Base-by-base conservation (phyloP, 805 yeast species). In the Saccharomycopsis schoenii region DNA sequence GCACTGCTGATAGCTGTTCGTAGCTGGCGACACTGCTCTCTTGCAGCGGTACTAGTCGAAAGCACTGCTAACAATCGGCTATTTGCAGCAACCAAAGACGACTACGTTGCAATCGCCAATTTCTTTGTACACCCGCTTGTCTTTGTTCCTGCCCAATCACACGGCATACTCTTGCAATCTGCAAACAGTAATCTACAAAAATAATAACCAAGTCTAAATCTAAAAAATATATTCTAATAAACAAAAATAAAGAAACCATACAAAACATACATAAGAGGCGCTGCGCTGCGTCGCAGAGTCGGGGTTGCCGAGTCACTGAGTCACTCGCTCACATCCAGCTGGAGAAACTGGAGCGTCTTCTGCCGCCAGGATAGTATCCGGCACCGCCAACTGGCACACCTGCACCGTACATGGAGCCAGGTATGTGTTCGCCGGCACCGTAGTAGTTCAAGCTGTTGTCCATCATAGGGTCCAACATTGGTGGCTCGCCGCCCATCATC, bases 391-490 rank as follows among this genome's bases (percentile, higher is more conserved):
- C 52, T 9, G 36, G 34, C 15, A 47, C 25, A 24, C 15, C 52
- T 19, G 52, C 15, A 24, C 52, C 52, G 34, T 47, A 47, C 52
- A 47, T 21, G 52, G 52, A 47, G n/a, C 52, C 52, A 21, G 52
- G 52, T 2, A 47, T 24, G 2, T 5, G 34, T 21, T 47, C 52
- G 2, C 29, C 52, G 21, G 34, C 52, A 8, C 52, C 52, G 12
- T 47, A 47, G n/a, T 47, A 47, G 34, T 47, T 47, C 52, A 47
- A 47, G n/a, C 34, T 47, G 52, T 47, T 47, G 34, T 47, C 52
- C 52, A 47, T 47, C 34, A 47, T 21, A n/a, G 52, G 52, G 21
- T 47, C 52, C 52, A 47, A 47, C 52, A 47, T 47, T 47, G 52
- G 52, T 21, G 24, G 14, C 12, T 47, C 52, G 11, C 34, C 52